phyloP scores from a whole-genome alignment of 768 basidiomycete species.

The Kwoniella bestiolae region DNA sequence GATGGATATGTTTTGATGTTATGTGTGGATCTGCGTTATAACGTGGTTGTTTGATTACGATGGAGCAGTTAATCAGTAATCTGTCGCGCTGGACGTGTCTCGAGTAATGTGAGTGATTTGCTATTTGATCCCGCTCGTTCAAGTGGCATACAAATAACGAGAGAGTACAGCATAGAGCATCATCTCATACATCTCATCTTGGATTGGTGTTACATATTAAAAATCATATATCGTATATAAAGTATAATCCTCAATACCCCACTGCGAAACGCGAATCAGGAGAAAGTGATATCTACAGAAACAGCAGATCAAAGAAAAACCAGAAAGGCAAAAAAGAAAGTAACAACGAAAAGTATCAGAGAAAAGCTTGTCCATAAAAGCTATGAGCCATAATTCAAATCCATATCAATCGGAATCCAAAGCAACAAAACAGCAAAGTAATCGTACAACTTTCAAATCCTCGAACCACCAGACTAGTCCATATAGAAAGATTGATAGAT shows the following conservation, averaged over 20 bases:
- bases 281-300: not conserved
- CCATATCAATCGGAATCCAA: not conserved
- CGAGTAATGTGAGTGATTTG: not conserved
- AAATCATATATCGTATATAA: slow-evolving; percentile 1
- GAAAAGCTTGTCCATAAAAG: not conserved
- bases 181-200: slow-evolving; percentile 1
- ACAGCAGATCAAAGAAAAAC: not conserved
- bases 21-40: too few species aligned
- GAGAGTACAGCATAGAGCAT: too few species aligned
- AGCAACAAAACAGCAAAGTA: not conserved
- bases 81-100: slow-evolving; percentile 1
- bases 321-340: not conserved
- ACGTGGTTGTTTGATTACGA: too few species aligned
- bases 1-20: not conserved
- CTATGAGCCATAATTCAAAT: not conserved
- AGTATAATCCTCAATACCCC: not conserved
- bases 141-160: not conserved
- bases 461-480: too few species aligned
- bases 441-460: slow-evolving; percentile 1
- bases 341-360: too few species aligned
- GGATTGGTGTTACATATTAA: slow-evolving; percentile 5
- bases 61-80: too few species aligned
- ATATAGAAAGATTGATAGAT: not conserved
- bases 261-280: not conserved
- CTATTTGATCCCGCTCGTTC: slow-evolving; percentile 1